phyloP scores from a whole-genome alignment of 495 filamentous ascomycete species.

The Annulohypoxylon moriforme region DNA sequence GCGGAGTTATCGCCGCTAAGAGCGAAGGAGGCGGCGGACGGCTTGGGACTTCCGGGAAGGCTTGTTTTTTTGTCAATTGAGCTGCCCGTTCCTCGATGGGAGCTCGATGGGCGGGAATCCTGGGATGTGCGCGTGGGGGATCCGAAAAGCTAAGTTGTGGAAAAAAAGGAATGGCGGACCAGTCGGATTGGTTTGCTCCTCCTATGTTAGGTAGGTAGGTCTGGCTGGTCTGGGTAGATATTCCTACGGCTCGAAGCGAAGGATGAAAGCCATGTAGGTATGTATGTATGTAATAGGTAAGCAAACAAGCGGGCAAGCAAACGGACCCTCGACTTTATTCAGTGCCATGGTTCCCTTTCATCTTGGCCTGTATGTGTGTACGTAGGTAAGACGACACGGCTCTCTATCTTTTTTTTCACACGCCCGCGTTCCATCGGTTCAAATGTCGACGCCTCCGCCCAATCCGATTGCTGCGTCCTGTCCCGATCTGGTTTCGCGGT shows the following conservation, averaged over 20 bases:
- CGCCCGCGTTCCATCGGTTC: constrained; percentile 23
- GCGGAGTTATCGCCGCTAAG: constrained; percentile 31
- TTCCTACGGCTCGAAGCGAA: constrained; percentile 20
- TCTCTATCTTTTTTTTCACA: constrained; percentile 17
- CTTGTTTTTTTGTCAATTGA: constrained; percentile 31
- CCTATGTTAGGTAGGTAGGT: background rate
- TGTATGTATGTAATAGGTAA: constrained; percentile 18
- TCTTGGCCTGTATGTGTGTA: constrained; percentile 2
- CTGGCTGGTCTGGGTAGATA: background rate
- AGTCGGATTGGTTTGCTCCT: constrained; percentile 36
- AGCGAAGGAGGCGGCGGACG: constrained; percentile 26
- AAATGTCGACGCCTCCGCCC: constrained; percentile 20
- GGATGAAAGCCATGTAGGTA: constrained; percentile 28
- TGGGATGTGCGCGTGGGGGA: constrained; percentile 19
- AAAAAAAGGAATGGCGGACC: constrained; percentile 1
- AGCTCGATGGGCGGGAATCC: background rate
- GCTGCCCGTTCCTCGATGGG: constrained; percentile 3
- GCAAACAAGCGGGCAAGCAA: no score
- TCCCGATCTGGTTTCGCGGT: constrained; percentile 39
- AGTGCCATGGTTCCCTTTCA: background rate
- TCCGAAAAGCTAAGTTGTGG: background rate
- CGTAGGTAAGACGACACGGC: constrained; percentile 14
- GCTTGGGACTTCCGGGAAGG: constrained; percentile 35
- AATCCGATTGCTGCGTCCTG: constrained; percentile 35
- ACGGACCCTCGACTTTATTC: constrained; percentile 5